Evolutionary conservation across 2,329 filamentous ascomycete species (phyloP).

Genomic region (Talaromyces sp.): DNA sequence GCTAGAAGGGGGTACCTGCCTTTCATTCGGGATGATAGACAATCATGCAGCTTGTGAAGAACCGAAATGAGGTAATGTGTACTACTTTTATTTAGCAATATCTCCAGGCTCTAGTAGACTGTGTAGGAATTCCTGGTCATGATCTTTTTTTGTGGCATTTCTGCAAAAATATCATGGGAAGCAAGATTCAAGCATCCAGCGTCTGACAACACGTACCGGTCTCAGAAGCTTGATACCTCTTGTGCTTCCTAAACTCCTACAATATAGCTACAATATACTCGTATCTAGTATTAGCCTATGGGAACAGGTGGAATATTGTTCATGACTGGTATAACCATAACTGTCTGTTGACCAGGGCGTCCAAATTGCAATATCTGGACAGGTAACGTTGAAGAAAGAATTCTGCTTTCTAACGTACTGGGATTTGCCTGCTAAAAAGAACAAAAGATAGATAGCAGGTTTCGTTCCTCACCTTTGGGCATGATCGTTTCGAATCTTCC

Average conservation of each 20-base stretch:
- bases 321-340: slow-evolving; percentile 5
- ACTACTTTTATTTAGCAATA: background rate
- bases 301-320: slow-evolving; percentile 7
- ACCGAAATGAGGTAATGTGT: slow-evolving; percentile 14
- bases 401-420: background rate
- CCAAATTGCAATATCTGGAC: slow-evolving; percentile 16
- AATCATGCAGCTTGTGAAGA: slow-evolving; percentile 1
- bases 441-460: background rate
- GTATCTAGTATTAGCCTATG: slow-evolving; percentile 5
- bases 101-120: background rate
- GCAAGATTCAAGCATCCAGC: background rate
- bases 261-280: background rate
- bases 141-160: too few species aligned
- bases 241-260: background rate
- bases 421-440: too few species aligned
- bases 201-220: background rate
- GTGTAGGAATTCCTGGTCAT: background rate
- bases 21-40: background rate
- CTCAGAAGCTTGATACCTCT: slow-evolving; percentile 3
- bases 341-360: slow-evolving; percentile 10
- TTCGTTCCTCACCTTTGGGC: too few species aligned
- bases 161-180: background rate
- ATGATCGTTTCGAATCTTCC: too few species aligned
- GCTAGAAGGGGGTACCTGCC: slow-evolving; percentile 17
- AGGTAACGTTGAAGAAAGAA: background rate